Conservation (phyloP, 1,284 basidiomycete species). For the Filobasidium uniguttulatum region DNA sequence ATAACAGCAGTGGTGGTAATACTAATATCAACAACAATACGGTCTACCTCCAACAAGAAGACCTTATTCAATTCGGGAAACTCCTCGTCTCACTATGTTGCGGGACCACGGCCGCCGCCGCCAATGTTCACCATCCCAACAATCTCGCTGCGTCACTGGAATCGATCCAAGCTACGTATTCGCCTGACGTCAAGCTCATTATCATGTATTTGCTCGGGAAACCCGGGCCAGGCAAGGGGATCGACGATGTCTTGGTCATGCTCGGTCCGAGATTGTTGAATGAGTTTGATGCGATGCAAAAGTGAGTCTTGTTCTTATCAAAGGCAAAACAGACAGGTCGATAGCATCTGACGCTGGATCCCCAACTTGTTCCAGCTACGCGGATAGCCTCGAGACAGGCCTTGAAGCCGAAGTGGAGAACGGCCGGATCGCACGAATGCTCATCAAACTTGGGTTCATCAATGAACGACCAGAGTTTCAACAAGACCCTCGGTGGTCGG, state of each 20-base stretch:
- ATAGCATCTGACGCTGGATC: no score
- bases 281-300: slow-evolving; percentile 72
- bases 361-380: slow-evolving; percentile 49
- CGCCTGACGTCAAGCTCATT: slow-evolving; percentile 65
- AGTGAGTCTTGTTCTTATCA: slow-evolving; percentile 46
- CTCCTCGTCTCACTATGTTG: slow-evolving; percentile 72
- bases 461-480: slow-evolving; percentile 98
- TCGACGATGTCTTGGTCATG: slow-evolving; percentile 66
- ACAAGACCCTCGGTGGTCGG: slow-evolving; percentile 88
- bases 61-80: slow-evolving; percentile 72
- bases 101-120: slow-evolving; percentile 42
- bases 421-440: slow-evolving; percentile 74
- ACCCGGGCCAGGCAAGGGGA: slow-evolving; percentile 50
- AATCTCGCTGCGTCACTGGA: slow-evolving; percentile 67
- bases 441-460: slow-evolving; percentile 95
- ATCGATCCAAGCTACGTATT: slow-evolving; percentile 58
- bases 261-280: slow-evolving; percentile 58
- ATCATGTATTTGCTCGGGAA: slow-evolving; percentile 66
- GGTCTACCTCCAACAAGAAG: slow-evolving; percentile 49
- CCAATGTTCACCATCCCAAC: no score
- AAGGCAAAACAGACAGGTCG: background rate
- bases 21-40: slow-evolving; percentile 1
- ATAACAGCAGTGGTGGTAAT: slow-evolving; percentile 41
- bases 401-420: slow-evolving; percentile 85
- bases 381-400: slow-evolving; percentile 70